phyloP scores from a whole-genome alignment of 306 rosid genomes.

The Quercus parvula region DNA sequence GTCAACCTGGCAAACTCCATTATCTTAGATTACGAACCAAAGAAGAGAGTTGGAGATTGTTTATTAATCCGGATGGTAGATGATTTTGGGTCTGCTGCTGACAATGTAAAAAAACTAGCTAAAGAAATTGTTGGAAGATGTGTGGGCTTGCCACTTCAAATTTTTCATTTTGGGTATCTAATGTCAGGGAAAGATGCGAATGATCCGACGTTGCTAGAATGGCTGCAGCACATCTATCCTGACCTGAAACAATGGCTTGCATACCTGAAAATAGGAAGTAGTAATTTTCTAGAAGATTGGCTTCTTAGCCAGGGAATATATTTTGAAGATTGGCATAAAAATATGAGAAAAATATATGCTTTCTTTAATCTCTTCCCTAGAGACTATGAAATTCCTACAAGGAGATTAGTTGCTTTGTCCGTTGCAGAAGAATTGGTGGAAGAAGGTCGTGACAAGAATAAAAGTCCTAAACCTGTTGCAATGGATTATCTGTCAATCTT shows the following conservation, averaged over 20 bases:
- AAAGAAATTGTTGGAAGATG: not conserved
- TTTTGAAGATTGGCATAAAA: no score
- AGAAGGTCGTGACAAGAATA: not conserved
- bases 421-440: not conserved
- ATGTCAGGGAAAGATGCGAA: not conserved
- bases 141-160: not conserved
- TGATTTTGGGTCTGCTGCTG: not conserved
- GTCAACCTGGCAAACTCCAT: not conserved
- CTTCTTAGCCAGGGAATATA: constrained; percentile 4
- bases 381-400: no score
- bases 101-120: not conserved
- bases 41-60: constrained; percentile 21
- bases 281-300: not conserved
- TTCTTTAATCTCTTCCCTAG: no score
- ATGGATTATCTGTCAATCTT: not conserved
- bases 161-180: constrained; percentile 3
- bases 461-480: not conserved
- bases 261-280: no score
- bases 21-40: constrained; percentile 8
- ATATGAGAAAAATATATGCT: not conserved
- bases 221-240: not conserved
- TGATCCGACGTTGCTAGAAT: not conserved
- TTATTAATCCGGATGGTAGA: constrained; percentile 3
- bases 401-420: no score
- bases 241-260: constrained; percentile 2